Base-by-base conservation (phyloP, 164 flowering plant species). In the Magnolia sinica region DNA sequence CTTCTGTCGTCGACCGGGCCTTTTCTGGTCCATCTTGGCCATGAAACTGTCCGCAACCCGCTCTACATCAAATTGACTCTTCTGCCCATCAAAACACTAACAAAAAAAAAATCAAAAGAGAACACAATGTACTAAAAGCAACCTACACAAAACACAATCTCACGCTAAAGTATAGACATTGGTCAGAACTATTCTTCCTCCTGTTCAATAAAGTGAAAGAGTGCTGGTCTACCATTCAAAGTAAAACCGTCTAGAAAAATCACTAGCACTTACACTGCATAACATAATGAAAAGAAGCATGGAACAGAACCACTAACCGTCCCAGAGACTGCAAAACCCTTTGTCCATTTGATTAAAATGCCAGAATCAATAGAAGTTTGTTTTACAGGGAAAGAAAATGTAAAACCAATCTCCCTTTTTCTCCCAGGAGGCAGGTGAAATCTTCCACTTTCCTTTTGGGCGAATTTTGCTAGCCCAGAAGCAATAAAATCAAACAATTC, bases 361-460 rank as follows among this genome's bases (percentile, higher is more conserved):
- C 98, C 97, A 9, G 98, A 91, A 74, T 86, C 88, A 64, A 93
- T 88, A 1, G 99, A 91, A 8, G 87, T 91, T 72, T 95, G 97
- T 78, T 84, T 92, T 67, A 95, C 91, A 0, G 99, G 98, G 77
- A 93, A 95, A 58, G 99, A 95, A 81, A 95, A 95, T 27, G 98
- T 92, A 79, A 95, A 95, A 18, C 98, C 98, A 29, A 89, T 83
- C 82, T 95, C 97, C 74, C 97, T 87, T 72, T 84, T 87, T 80
- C 89, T 89, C 66, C 90, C 93, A 61, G 20, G 31, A 1, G 88
- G 82, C 45, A 87, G 74, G 74, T 83, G 81, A 82, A 90, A 91
- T 11, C 77, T 86, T 45, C 84, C 92, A 73, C 85, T 84, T 76
- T 92, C 97, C 64, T 80, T 92, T 65, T 81, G 37, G 2, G 80